phyloP scores from a whole-genome alignment of 164 flowering plant species.

The Dillenia suffruticosa region DNA sequence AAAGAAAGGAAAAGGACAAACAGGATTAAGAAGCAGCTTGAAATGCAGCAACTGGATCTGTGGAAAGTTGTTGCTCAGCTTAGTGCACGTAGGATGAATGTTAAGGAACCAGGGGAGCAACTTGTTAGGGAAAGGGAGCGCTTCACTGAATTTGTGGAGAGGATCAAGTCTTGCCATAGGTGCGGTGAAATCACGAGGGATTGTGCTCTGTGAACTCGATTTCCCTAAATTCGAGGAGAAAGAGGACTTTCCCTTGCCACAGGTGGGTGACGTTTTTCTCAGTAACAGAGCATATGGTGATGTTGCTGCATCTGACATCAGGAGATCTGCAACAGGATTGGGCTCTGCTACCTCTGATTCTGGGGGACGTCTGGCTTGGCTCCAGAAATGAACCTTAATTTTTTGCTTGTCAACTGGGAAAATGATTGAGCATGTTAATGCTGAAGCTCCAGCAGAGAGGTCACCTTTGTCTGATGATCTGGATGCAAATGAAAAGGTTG shows the following conservation, averaged over 20 bases:
- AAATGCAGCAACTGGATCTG: constrained; percentile 56
- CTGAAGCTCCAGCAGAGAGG: constrained; percentile 7
- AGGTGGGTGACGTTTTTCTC: constrained; percentile 24
- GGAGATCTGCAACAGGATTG: constrained; percentile 22
- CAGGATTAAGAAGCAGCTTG: constrained; percentile 48
- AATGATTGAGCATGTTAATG: constrained; percentile 22
- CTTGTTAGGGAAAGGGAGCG: constrained; percentile 41
- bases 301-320: constrained; percentile 20
- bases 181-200: constrained; percentile 54
- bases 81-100: constrained; percentile 49
- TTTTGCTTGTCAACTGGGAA: constrained; percentile 41
- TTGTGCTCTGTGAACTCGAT: constrained; percentile 47
- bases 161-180: constrained; percentile 44
- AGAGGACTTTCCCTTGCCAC: constrained; percentile 30
- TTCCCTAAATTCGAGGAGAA: constrained; percentile 36
- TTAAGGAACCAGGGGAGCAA: constrained; percentile 55
- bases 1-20: constrained; percentile 45
- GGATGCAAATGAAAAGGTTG: constrained; percentile 2
- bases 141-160: constrained; percentile 52
- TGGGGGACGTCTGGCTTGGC: constrained; percentile 47
- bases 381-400: constrained; percentile 62
- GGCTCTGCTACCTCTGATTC: constrained; percentile 20
- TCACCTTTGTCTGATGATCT: constrained; percentile 3
- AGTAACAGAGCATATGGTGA: constrained; percentile 13
- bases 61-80: constrained; percentile 63